Evolutionary conservation across 495 filamentous ascomycete genomes (phyloP), one percentile per base, ranked within the genome.

Genomic region (Gamarada debralockiae): DNA sequence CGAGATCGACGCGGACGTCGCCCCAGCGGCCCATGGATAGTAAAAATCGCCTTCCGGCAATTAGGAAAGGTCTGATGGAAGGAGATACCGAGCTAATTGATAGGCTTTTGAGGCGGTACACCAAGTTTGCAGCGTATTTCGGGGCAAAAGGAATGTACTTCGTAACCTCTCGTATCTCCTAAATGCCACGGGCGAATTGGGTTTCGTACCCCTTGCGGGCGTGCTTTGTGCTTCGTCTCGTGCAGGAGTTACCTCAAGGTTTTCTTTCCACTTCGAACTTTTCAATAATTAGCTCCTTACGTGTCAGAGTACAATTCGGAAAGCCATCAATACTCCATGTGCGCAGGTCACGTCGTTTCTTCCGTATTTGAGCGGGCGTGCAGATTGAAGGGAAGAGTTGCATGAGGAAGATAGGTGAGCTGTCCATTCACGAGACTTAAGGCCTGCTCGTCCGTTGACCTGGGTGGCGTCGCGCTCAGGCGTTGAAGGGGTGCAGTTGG

Each of bases 221-320:
- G 14, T 14, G 21, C 22, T n/a, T n/a, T n/a, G n/a, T n/a, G 22
- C 23, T n/a, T 3, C 27, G 14, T 25, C 22, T 47, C 21, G 22
- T 22, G 22, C 5, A 13, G 24, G 12, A 18, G 23, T 21, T 18
- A 18, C 22, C 13, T 4, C 13, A 22, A 43, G 4, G 43, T 14
- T n/a, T n/a, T n/a, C n/a, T n/a, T n/a, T n/a, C n/a, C n/a, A n/a
- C n/a, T n/a, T n/a, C n/a, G n/a, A 5, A 29, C 27, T 5, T 29
- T 29, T 29, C 27, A 29, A 29, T 29, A 29, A 29, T 5, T 29
- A 10, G 10, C 27, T n/a, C 37, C 34, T 33, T 55, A 57, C 55
- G 55, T 57, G 55, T 57, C 55, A 52, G 42, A 17, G 41, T 57
- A 38, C 48, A 57, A 57, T 52, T 57, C 41, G 53, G 34, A 56